Base-by-base conservation (phyloP, 2,329 filamentous ascomycete species). In the Ceratocystis eucalypticola region DNA sequence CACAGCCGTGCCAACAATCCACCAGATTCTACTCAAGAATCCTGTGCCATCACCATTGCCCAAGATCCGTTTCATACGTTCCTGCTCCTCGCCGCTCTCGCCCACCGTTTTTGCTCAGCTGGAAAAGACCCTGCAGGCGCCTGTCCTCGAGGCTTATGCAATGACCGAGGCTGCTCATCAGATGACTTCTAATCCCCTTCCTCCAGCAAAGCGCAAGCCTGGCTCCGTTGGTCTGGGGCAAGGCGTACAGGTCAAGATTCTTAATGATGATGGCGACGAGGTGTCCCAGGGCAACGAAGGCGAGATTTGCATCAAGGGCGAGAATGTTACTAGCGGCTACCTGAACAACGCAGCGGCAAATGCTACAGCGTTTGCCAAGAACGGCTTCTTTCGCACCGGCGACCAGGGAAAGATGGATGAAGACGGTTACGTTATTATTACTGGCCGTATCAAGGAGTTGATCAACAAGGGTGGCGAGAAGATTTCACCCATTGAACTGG, bases 391-490 rank as follows among this genome's bases (percentile, higher is more conserved):
- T 82, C 83, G 90, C 71, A 95, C 91, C 0, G 91, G 91, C 5
- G 91, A 96, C 73, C 89, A 95, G 75, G 91, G 91, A 62, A 88
- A 88, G 76, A 81, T 84, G 73, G 90, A 95, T 72, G 77, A 84
- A 67, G 88, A 94, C 70, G 89, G 89, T 68, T 95, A 94, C 73
- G 78, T 96, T 10, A 81, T 89, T 72, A 93, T 96, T 75, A 95
- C 91, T 0, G 91, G 91, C n/a, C 82, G 91, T 65, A 95, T 95
- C 77, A 96, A 96, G 80, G 91, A 96, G 76, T 80, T 96, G 64
- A 95, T 96, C 79, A 91, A 91, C 77, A 92, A 93, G 76, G 89
- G 88, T 66, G 90, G 90, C 68, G 90, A 95, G 78, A 94, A 94
- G 79, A 94, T 95, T 73, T 89, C 85, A 70, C 90, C 91, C 1